A percentile compares a stretch with the other conserved stretches of the same genome.
phyloP scores from a whole-genome alignment of 805 yeast genomes.

The Kluyveromyces starmeri region DNA sequence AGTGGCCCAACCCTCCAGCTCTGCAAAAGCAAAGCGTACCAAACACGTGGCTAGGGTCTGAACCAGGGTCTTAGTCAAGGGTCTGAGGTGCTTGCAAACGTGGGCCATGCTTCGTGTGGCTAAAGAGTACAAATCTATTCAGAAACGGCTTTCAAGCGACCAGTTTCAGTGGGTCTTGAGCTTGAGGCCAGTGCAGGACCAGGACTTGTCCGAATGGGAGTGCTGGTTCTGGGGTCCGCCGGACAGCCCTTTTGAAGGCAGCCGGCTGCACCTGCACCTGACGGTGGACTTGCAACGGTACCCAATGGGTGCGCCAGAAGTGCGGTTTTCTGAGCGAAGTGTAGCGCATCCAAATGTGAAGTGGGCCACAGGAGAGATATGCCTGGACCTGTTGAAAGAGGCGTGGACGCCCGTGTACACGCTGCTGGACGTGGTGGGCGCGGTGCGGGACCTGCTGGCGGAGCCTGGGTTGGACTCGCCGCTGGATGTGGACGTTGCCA shows the following conservation, averaged over 20 bases:
- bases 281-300: constrained; percentile 36
- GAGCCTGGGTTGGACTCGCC: constrained; percentile 70
- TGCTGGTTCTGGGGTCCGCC: constrained; percentile 44
- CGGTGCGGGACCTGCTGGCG: constrained; percentile 46
- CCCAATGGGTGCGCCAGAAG: constrained; percentile 52
- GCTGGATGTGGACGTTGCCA: constrained; percentile 60
- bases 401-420: constrained; percentile 74
- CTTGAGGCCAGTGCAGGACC: constrained; percentile 37
- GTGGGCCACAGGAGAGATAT: constrained; percentile 55
- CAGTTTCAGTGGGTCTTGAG: constrained; percentile 3
- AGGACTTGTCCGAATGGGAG: constrained; percentile 43
- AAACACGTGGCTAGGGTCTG: too few relatives aligned
- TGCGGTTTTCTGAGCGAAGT: constrained; percentile 35
- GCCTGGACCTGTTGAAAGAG: constrained; percentile 52
- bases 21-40: too few relatives aligned
- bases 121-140: constrained; percentile 6
- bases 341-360: constrained; percentile 43
- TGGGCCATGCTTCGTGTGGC: constrained; percentile 4
- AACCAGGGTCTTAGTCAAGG: too few relatives aligned
- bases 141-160: constrained; percentile 3
- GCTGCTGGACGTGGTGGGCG: constrained; percentile 43
- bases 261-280: constrained; percentile 43
- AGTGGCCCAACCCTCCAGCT: too few relatives aligned
- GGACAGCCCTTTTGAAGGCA: constrained; percentile 44
- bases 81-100: too few relatives aligned